Evolutionary conservation across 1,284 basidiomycete genomes (phyloP).

Genomic region (Pisolithus thermaeus): DNA sequence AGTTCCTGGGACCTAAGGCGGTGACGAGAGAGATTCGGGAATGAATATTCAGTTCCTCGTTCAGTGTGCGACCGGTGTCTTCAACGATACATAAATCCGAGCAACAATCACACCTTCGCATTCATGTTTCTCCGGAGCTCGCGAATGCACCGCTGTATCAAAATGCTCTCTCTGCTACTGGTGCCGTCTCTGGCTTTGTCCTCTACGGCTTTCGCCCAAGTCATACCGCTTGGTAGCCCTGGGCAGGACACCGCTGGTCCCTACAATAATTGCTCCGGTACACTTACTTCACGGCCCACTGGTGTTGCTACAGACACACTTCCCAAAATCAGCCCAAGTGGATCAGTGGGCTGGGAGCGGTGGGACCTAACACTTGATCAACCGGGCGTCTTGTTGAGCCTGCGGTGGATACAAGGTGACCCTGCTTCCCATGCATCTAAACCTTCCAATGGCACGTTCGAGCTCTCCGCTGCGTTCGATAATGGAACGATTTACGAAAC

Average conservation of each 20-base stretch:
- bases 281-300: neutral
- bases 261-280: neutral
- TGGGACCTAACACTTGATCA: slow-evolving; percentile 11
- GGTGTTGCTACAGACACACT: slow-evolving; percentile 8
- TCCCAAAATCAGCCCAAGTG: slow-evolving; percentile 8
- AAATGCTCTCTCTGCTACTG: no score
- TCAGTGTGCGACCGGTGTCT: no score
- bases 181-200: no score
- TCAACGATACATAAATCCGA: no score
- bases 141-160: no score
- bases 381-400: slow-evolving; percentile 3
- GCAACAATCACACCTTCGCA: no score
- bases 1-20: no score
- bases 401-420: slow-evolving; percentile 10
- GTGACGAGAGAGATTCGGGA: no score
- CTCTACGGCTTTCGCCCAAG: neutral
- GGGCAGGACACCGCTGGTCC: slow-evolving; percentile 1
- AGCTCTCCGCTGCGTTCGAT: slow-evolving; percentile 8
- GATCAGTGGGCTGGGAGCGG: slow-evolving; percentile 6
- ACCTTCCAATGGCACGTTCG: slow-evolving; percentile 6
- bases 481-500: slow-evolving; percentile 6
- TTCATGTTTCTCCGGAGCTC: no score
- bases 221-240: slow-evolving; percentile 1
- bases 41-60: no score
- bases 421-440: slow-evolving; percentile 1